Evolutionary conservation across 257 asterid genomes (phyloP), one percentile per base, ranked within the genome.

Genomic region (Solanum verrucosum): DNA sequence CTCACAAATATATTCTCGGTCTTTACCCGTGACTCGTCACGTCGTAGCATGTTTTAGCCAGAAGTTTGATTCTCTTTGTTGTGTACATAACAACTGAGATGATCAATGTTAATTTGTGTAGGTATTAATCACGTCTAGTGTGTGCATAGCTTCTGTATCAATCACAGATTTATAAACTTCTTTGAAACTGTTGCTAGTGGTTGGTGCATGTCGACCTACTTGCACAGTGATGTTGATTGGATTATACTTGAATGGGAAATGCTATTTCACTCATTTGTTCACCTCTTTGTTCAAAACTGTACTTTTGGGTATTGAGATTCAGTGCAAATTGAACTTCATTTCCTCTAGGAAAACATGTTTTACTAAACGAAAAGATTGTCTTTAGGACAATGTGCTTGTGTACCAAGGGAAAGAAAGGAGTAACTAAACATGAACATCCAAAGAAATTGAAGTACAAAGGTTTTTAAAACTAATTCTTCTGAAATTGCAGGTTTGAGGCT

Each of bases 401-500:
- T 40, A 38, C 59, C 23, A 38, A 75, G 59, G 59, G 34, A 12
- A 75, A 75, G 20, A 75, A 27, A 5, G 1, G 83, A 75, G 83
- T 11, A 40, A 40, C 56, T 25, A 13, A 37, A 60, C 40, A 77
- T 9, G 38, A 63, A 34, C 15, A 73, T 49, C 25, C 27, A 1
- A 52, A 85, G 49, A 84, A 88, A 21, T 31, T 10, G n/a, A 86
- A 35, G 52, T 10, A 75, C 27, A 25, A n/a, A 14, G 71, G 63
- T 42, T 60, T 42, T 73, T 16, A 59, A 35, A 59, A 31, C 77
- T 46, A 16, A 34, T 60, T 73, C 65, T 16, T 70, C 70, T 70
- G 25, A n/a, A 23, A 5, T 73, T 92, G 89, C 92, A 95, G 99
- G 89, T 96, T 96, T 56, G 98, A 96, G 89, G 98, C 98, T 27